A percentile compares a stretch with the other conserved stretches of the same genome.
Evolutionary conservation across 129 eudicot genomes (phyloP).

Genomic region (Logfia minima): DNA sequence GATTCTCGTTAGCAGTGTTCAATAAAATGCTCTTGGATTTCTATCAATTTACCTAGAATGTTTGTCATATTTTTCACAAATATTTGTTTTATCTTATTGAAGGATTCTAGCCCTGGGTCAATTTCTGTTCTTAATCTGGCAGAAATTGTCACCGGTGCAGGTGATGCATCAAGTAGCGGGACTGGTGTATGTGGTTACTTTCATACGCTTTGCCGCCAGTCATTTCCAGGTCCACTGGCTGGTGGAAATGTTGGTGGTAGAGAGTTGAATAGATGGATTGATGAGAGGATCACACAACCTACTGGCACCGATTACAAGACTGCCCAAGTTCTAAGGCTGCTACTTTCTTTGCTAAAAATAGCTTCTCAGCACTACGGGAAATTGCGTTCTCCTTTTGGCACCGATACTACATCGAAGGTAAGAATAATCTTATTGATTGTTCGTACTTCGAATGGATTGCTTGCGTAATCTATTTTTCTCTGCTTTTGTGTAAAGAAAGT

Average conservation of each 20-base stretch:
- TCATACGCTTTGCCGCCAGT: conserved; percentile 65
- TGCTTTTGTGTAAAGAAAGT: background rate
- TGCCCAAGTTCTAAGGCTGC: conserved; percentile 60
- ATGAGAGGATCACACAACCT: conserved; percentile 74
- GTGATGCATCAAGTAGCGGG: conserved; percentile 43
- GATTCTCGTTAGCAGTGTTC: background rate
- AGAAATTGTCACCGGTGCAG: conserved; percentile 55
- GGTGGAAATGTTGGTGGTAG: conserved; percentile 76
- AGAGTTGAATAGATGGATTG: conserved; percentile 88
- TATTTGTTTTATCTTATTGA: conserved; percentile 25
- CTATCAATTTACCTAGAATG: background rate
- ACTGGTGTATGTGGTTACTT: conserved; percentile 53
- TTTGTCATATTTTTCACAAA: background rate
- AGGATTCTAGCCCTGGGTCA: conserved; percentile 55
- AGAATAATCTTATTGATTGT: background rate
- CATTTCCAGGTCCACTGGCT: conserved; percentile 84
- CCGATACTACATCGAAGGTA: conserved; percentile 72
- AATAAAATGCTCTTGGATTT: background rate
- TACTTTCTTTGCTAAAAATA: conserved; percentile 82
- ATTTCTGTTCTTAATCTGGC: conserved; percentile 66
- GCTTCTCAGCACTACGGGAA: conserved; percentile 88
- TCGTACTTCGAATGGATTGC: background rate
- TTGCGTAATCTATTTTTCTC: background rate
- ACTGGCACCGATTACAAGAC: conserved; percentile 45
- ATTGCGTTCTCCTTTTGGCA: conserved; percentile 90